These are phyloP conservation scores for Noccaea caerulescens DNA, from an alignment of 345 rosid genomes.

Conservation along the genomic window DNA sequence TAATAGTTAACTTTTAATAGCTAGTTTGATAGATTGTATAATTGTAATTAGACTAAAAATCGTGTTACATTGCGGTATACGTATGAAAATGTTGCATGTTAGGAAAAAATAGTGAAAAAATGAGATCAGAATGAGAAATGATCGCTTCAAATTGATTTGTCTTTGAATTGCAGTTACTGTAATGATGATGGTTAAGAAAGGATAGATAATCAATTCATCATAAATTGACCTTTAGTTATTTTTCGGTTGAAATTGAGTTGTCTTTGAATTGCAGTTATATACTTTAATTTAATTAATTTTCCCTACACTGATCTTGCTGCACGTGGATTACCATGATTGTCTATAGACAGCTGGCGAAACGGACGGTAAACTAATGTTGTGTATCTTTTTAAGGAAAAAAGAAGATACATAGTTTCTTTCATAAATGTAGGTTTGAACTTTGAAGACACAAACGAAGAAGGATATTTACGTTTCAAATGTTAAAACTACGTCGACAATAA, in stretches of 20 bases:
- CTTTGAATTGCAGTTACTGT: conserved; percentile 34
- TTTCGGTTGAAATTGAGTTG: conserved; percentile 32
- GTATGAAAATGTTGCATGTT: too few relatives aligned
- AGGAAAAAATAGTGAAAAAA: not conserved
- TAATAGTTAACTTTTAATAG: not conserved
- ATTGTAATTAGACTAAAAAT: not conserved
- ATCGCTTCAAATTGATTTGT: conserved; percentile 32
- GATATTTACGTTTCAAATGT: too few relatives aligned
- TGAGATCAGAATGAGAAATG: conserved; percentile 15
- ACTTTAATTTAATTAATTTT: conserved; percentile 10
- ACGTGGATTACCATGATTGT: conserved; percentile 38
- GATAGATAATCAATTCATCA: not conserved
- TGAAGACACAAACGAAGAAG: too few relatives aligned
- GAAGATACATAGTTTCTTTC: not conserved
- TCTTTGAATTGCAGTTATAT: conserved; percentile 18
- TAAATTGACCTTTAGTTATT: not conserved
- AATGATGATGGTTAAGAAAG: conserved; percentile 19
- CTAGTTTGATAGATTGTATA: not conserved
- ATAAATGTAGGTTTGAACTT: not conserved
- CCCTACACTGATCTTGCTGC: conserved; percentile 21
- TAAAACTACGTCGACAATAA: too few relatives aligned
- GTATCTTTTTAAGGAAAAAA: not conserved
- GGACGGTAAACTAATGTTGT: conserved; percentile 31
- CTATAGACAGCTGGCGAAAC: conserved; percentile 32
- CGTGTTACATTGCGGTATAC: not conserved